Base-by-base conservation (phyloP, 352 stramenopile genomes). In the Pythium pyrilobum region DNA sequence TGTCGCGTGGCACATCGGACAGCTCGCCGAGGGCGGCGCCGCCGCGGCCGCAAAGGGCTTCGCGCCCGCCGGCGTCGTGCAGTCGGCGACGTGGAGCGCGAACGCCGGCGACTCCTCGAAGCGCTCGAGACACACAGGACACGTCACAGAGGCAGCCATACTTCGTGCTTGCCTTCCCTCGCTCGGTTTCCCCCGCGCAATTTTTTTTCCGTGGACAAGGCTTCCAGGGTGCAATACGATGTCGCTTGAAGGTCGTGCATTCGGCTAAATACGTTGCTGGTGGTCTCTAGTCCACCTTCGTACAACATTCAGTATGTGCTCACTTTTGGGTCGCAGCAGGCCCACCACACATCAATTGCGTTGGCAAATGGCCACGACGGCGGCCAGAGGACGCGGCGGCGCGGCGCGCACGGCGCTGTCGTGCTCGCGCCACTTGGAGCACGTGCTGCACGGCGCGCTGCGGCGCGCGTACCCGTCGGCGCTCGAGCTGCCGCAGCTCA, bases 1-100 rank as follows among this genome's bases (percentile, higher is more conserved):
- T 13, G 89, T 77, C 61, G 79, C 71, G 25, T 79, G 63, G 41
- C 82, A 93, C 32, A 73, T 77, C 20, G 65, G 49, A 47, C 82
- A 93, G 56, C 69, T 71, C 24, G 53, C 40, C 24, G 59, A 38
- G 2, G 49, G 32, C 29, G 21, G 38, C 15, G 49, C 37, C 4
- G 32, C 9, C 27, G 38, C 7, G n/a, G 49, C 36, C 27, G 49
- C 29, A 9, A 37, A n/a, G n/a, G 28, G 11, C 12, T 37, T 44
- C 33, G 62, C 38, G 4, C 20, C 38, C 3, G 43, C 29, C 5
- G 46, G 47, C 4, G 50, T 38, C n/a, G 76, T 67, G 55, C 81
- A 91, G 5, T 56, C 50, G 0, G 56, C 52, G n/a, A 91, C 65
- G 49, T 91, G 81, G 20, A 81, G 72, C 40, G 74, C 76, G 33